phyloP scores from a whole-genome alignment of 2,329 filamentous ascomycete species.

The Fusarium mundagurra region DNA sequence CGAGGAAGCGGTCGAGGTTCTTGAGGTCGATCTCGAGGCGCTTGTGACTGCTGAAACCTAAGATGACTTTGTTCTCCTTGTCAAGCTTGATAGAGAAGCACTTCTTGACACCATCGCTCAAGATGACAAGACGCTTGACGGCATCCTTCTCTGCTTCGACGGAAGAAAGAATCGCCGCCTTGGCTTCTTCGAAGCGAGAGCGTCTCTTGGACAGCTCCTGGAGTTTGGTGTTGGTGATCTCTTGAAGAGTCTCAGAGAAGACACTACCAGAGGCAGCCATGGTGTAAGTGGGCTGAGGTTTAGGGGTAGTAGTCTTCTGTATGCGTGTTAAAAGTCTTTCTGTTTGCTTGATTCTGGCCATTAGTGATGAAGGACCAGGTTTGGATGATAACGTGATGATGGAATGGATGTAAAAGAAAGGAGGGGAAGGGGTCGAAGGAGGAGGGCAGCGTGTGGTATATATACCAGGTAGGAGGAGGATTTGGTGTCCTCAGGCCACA shows the following conservation, averaged over 20 bases:
- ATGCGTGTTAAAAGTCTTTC: not conserved
- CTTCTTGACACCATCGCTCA: conserved; percentile 50
- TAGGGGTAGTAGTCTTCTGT: not conserved
- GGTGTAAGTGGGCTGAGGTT: conserved; percentile 2
- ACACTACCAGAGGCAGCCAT: conserved; percentile 48
- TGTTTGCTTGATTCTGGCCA: not conserved
- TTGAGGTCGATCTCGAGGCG: conserved; percentile 48
- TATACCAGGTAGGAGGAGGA: conserved; percentile 14
- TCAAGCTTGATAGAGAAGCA: conserved; percentile 48
- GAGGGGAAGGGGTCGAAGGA: not conserved
- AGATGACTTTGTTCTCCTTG: conserved; percentile 40
- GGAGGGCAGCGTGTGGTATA: conserved; percentile 10
- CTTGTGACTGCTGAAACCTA: conserved; percentile 36
- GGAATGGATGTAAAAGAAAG: not conserved
- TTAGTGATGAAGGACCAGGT: not conserved
- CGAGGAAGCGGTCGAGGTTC: conserved; percentile 53
- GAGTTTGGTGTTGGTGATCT: conserved; percentile 57
- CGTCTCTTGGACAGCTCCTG: conserved; percentile 55
- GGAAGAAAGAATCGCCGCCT: conserved; percentile 44
- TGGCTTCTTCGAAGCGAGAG: conserved; percentile 49
- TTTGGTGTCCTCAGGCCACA: conserved; percentile 37
- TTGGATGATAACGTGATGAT: not conserved
- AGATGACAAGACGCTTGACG: conserved; percentile 44
- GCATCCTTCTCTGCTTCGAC: conserved; percentile 42
- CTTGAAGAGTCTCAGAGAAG: conserved; percentile 55